These are phyloP conservation scores for Starmera stellimalicola DNA, from an alignment of 1,139 yeast species.

Conservation along the genomic window DNA sequence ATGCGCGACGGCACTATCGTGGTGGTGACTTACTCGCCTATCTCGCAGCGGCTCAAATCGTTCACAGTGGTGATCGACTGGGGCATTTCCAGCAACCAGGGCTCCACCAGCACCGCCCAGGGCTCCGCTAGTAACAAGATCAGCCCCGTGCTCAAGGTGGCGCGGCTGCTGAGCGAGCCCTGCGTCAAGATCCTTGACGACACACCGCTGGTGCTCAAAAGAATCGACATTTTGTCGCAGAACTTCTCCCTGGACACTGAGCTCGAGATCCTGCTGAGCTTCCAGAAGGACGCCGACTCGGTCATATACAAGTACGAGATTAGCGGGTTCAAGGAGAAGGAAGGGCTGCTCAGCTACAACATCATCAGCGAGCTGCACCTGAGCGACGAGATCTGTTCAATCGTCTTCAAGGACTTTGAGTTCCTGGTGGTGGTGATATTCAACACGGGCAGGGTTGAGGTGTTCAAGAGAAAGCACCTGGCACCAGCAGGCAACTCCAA, in stretches of 20 bases:
- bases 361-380: constrained; percentile 8
- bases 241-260: constrained; percentile 23
- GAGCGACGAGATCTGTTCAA: constrained; percentile 10
- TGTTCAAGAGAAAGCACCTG: constrained; percentile 30
- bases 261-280: constrained; percentile 23
- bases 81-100: constrained; percentile 29
- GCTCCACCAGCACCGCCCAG: neutral
- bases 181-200: constrained; percentile 13
- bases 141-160: constrained; percentile 11
- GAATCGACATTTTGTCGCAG: constrained; percentile 37
- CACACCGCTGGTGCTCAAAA: constrained; percentile 12
- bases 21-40: constrained; percentile 37
- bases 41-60: constrained; percentile 33
- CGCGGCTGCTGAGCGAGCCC: constrained; percentile 12
- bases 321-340: constrained; percentile 7
- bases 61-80: constrained; percentile 47
- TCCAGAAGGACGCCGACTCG: constrained; percentile 5
- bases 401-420: constrained; percentile 19
- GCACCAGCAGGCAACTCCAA: constrained; percentile 5
- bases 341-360: neutral
- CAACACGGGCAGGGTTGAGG: constrained; percentile 34
- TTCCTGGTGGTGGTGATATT: constrained; percentile 23
- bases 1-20: constrained; percentile 39
- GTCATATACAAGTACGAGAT: neutral
- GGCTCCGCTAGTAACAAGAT: constrained; percentile 5